Conservation (phyloP, 2,329 filamentous ascomycete species). For the Neofusicoccum parvum region DNA sequence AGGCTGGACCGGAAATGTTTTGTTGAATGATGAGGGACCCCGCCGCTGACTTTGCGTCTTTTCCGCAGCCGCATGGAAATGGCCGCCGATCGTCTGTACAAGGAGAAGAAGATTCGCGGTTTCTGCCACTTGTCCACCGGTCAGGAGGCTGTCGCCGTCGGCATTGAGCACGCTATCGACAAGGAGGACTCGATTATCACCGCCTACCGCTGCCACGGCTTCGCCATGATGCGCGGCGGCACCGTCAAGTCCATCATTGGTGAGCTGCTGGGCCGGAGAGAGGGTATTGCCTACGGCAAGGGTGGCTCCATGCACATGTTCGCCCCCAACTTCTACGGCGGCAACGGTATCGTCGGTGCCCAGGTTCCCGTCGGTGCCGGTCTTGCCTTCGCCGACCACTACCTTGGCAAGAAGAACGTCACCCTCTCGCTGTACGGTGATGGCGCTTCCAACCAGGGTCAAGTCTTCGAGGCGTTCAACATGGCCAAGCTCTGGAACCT, state of each 20-base stretch:
- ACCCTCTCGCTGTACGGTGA: conserved; percentile 94
- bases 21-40: conserved; percentile 20
- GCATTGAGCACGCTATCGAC: conserved; percentile 94
- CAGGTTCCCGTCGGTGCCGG: conserved; percentile 97
- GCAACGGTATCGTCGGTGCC: conserved; percentile 98
- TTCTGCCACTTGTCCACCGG: conserved; percentile 99
- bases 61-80: conserved; percentile 91
- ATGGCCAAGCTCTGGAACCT: conserved; percentile 99
- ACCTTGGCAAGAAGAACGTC: conserved; percentile 82
- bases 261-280: conserved; percentile 89
- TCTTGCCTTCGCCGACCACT: conserved; percentile 95
- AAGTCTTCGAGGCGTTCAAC: conserved; percentile 99
- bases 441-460: conserved; percentile 97
- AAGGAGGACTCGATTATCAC: conserved; percentile 95
- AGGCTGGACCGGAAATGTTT: background rate
- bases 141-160: conserved; percentile 95
- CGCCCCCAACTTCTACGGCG: conserved; percentile 94
- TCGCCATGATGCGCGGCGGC: conserved; percentile 93
- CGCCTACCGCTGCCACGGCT: conserved; percentile 98
- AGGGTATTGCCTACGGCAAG: conserved; percentile 98
- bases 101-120: conserved; percentile 99
- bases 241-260: conserved; percentile 91
- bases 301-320: conserved; percentile 99
- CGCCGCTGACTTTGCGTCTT: conserved; percentile 15
- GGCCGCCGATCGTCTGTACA: conserved; percentile 98